phyloP scores from a whole-genome alignment of 163 green algal species.

The Scenedesmus sp. region DNA sequence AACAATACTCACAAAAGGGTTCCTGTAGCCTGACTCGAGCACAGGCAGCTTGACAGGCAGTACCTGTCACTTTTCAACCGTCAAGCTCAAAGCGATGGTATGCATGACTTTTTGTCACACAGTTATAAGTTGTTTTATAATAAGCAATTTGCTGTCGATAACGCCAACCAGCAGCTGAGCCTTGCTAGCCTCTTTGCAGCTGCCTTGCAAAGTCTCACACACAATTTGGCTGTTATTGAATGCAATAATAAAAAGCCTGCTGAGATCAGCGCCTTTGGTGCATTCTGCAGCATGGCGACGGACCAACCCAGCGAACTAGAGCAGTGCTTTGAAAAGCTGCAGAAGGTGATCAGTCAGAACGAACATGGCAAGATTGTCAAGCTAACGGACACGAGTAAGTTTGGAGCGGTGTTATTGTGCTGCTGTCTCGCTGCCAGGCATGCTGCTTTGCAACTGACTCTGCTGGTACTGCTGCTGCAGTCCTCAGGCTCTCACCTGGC shows the following conservation, averaged over 20 bases:
- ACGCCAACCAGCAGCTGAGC: background rate
- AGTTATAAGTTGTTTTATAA: background rate
- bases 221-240: background rate
- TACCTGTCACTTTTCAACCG: no score
- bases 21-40: no score
- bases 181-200: background rate
- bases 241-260: no score
- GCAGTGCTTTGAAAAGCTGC: constrained; percentile 74
- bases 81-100: background rate
- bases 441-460: background rate
- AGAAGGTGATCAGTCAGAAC: constrained; percentile 68
- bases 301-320: constrained; percentile 14
- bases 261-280: background rate
- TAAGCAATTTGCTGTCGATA: background rate
- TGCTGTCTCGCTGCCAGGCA: background rate
- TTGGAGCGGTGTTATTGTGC: background rate
- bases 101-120: background rate
- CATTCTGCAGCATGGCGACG: background rate
- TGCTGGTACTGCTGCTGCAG: constrained; percentile 61
- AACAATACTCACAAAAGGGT: no score
- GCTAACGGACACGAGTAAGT: constrained; percentile 81
- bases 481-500: constrained; percentile 72
- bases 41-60: no score
- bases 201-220: background rate
- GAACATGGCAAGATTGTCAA: constrained; percentile 83